These are phyloP conservation scores for Scenedesmus sp. DNA, from an alignment of 163 green algal species.

Conservation along the genomic window DNA sequence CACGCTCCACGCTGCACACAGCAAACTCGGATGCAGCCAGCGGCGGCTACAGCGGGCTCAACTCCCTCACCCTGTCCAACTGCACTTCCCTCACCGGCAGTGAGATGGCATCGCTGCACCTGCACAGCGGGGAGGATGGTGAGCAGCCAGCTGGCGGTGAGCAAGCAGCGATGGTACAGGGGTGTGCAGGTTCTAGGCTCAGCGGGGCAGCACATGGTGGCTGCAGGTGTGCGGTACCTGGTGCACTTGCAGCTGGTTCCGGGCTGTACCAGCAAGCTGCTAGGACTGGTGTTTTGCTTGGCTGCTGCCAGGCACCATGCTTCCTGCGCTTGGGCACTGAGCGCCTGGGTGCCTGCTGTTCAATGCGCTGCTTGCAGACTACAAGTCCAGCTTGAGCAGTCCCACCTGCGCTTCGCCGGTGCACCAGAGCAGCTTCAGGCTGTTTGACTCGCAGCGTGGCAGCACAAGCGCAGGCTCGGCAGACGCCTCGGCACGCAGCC, in stretches of 20 bases:
- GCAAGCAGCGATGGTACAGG: background rate
- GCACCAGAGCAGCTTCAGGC: background rate
- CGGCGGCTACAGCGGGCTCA: conserved; percentile 13
- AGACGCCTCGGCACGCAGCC: conserved; percentile 26
- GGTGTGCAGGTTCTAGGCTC: too few species aligned
- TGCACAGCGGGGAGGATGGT: conserved; percentile 24
- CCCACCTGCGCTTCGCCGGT: background rate
- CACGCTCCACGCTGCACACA: background rate
- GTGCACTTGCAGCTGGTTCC: background rate
- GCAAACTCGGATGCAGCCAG: conserved; percentile 12
- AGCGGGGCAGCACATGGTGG: background rate
- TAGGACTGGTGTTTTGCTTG: background rate
- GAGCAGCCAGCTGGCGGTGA: background rate
- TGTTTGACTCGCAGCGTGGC: background rate
- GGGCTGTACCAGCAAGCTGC: background rate
- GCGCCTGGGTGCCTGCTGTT: background rate
- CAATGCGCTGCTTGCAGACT: conserved; percentile 27
- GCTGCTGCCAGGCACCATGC: background rate
- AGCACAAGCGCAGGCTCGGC: conserved; percentile 1
- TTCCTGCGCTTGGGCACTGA: background rate
- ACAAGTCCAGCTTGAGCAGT: conserved; percentile 38
- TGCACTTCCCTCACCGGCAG: conserved; percentile 47
- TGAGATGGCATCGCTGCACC: conserved; percentile 21
- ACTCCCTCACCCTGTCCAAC: conserved; percentile 37
- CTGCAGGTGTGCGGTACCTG: background rate